Conservation (phyloP, 495 filamentous ascomycete genomes). For the Filosporella fistucella region DNA sequence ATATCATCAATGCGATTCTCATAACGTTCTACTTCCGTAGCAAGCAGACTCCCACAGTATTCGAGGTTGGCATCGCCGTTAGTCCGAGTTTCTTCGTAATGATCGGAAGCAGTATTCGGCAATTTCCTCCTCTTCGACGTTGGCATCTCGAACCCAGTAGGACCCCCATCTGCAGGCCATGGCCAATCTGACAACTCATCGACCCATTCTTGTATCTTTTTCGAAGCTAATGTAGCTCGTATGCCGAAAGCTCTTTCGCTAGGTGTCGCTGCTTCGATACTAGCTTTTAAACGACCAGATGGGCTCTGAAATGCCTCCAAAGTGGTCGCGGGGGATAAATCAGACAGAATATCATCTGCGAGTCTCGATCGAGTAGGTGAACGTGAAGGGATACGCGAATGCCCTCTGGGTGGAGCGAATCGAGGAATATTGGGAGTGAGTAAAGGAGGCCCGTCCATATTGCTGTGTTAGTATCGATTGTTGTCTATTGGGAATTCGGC, state of each 20-base stretch:
- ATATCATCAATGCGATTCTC: conserved; percentile 77
- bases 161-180: conserved; percentile 55
- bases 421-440: conserved; percentile 9
- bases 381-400: conserved; percentile 18
- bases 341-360: conserved; percentile 46
- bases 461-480: conserved; percentile 14
- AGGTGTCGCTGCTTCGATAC: conserved; percentile 61
- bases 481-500: conserved; percentile 2
- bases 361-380: conserved; percentile 27
- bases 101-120: conserved; percentile 4
- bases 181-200: conserved; percentile 71
- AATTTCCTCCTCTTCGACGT: conserved; percentile 33
- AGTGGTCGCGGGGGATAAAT: conserved; percentile 51
- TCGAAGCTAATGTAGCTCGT: conserved; percentile 66
- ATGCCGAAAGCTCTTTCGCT: conserved; percentile 69
- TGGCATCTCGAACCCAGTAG: conserved; percentile 45
- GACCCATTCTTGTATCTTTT: conserved; percentile 72
- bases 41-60: conserved; percentile 68
- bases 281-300: conserved; percentile 50
- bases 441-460: conserved; percentile 13
- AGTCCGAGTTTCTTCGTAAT: conserved; percentile 8
- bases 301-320: conserved; percentile 50
- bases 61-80: too few relatives aligned
- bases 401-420: conserved; percentile 11
- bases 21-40: conserved; percentile 55